Evolutionary conservation across 345 rosid genomes (phyloP), one percentile per base, ranked within the genome.

Genomic region (Eucalyptus caleyi): DNA sequence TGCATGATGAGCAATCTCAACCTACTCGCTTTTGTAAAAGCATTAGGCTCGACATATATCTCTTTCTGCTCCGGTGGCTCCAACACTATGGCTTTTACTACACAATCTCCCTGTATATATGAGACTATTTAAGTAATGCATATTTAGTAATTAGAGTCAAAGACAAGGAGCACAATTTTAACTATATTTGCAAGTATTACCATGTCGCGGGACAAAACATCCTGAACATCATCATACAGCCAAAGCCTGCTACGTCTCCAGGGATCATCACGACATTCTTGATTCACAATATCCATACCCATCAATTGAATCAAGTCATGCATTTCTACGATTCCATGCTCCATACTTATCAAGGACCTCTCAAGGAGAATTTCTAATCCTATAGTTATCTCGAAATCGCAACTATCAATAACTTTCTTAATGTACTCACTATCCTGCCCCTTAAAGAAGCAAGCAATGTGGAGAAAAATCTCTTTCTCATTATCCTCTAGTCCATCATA

Each of bases 371-470:
- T 60, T 60, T 60, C 16, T 11, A 60, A 60, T 60, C 67, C 32
- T 26, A 26, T 11, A 26, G 2, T n/a, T 60, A 5, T 60, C 67
- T 60, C 16, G 0, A 60, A 5, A 60, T 26, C 32, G 0, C 32
- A 27, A 27, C 67, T 60, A 7, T 60, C 16, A 11, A 60, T 5
- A 60, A 60, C 15, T 11, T 60, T 60, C 16, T 60, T 60, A 5
- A 11, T 60, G 16, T 60, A 60, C 16, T 26, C 1, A 11, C 8
- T 60, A 5, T 11, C 32, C 0, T 0, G 1, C 8, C 67, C 65
- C 32, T 27, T 60, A 27, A 60, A 60, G 32, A 60, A 60, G 2
- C 67, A 60, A 3, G 67, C 67, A 60, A 60, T 27, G 67, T 60
- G 67, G 16, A 60, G 67, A 60, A 60, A 60, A 11, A 60, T 60